phyloP scores from a whole-genome alignment of 1,284 basidiomycete genomes.

The Cryptococcus hybrid region DNA sequence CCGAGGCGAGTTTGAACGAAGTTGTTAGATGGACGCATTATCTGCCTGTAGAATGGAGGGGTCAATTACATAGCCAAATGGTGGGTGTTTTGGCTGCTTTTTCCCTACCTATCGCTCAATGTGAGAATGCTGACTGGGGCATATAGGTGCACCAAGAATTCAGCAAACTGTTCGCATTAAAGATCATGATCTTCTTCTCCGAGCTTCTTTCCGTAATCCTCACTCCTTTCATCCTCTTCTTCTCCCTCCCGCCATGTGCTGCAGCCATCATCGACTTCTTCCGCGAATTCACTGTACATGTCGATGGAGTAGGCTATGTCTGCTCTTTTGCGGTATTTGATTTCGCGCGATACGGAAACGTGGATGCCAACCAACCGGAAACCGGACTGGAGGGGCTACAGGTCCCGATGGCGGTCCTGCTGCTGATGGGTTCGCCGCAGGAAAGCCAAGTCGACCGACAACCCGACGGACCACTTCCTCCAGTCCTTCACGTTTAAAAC shows the following conservation, averaged over 20 bases:
- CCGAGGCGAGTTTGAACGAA: constrained; percentile 84
- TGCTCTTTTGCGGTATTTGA: constrained; percentile 97
- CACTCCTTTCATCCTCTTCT: constrained; percentile 92
- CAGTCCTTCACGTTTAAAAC: neutral
- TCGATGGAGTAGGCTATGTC: constrained; percentile 93
- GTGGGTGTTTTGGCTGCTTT: constrained; percentile 49
- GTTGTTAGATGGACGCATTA: constrained; percentile 94
- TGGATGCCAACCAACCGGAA: neutral
- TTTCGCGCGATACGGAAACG: constrained; percentile 64
- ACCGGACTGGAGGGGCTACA: neutral
- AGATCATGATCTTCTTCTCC: constrained; percentile 77
- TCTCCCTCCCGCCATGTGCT: constrained; percentile 85
- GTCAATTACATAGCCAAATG: constrained; percentile 81
- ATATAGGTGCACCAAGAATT: constrained; percentile 81
- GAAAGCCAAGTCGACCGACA: neutral
- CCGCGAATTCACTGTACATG: constrained; percentile 93
- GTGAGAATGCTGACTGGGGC: neutral
- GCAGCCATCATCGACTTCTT: constrained; percentile 92
- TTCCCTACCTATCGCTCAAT: neutral
- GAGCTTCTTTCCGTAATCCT: constrained; percentile 88
- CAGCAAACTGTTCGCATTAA: constrained; percentile 83
- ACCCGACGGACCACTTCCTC: neutral
- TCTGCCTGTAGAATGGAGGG: constrained; percentile 88
- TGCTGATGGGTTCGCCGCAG: neutral
- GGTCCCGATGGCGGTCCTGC: neutral